A percentile compares a stretch with the other conserved stretches of the same genome.
Evolutionary conservation across 352 stramenopile genomes (phyloP).

Genomic region (Salisapilia sapeloensis): DNA sequence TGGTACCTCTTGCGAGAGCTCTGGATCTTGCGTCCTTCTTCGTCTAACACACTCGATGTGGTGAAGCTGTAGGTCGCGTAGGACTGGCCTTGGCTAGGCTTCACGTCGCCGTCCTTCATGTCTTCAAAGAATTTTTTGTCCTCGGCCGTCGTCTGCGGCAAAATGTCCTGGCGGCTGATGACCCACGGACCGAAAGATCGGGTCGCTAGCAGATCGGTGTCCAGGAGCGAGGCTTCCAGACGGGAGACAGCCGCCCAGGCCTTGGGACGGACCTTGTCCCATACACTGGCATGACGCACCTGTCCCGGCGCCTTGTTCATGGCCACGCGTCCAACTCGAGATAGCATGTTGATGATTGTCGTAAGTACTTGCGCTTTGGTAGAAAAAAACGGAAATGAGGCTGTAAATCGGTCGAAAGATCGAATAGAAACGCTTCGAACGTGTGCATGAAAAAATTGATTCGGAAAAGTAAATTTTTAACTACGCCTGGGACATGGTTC

Average conservation of each 20-base stretch:
- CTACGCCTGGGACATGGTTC: no score
- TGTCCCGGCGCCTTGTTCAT: no score
- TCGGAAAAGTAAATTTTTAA: no score
- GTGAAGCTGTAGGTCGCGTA: constrained; percentile 46
- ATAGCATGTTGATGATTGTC: no score
- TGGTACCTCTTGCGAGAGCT: constrained; percentile 62
- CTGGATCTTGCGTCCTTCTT: constrained; percentile 29
- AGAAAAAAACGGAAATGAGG: no score
- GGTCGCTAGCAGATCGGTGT: constrained; percentile 1
- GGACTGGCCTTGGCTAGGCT: constrained; percentile 23
- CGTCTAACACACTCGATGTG: constrained; percentile 45
- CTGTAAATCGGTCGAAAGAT: no score
- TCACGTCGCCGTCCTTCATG: constrained; percentile 4
- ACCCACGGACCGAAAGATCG: not conserved
- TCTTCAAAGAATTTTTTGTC: constrained; percentile 37
- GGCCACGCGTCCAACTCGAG: no score
- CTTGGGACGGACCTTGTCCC: constrained; percentile 25
- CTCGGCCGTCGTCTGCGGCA: constrained; percentile 6
- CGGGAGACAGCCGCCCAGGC: constrained; percentile 28
- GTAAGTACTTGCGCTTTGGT: no score
- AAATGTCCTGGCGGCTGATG: not conserved
- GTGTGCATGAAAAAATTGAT: no score
- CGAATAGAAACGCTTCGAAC: no score
- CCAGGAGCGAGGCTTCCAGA: constrained; percentile 41
- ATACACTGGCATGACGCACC: no score